Evolutionary conservation across 805 yeast genomes (phyloP), one percentile per base, ranked within the genome.

Genomic region (Candida taoyuanica): DNA sequence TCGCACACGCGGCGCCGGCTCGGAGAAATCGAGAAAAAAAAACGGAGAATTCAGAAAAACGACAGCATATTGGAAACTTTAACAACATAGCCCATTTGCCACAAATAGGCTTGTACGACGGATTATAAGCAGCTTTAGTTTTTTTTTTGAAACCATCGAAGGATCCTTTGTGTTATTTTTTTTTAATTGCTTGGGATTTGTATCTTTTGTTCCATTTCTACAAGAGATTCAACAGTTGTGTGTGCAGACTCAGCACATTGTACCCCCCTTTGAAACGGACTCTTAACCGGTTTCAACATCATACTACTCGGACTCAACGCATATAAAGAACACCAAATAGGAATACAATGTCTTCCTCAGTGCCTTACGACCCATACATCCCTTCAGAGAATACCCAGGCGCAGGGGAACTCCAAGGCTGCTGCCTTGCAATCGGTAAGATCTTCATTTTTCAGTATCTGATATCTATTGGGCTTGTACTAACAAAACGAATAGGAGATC

Each of bases 331-430:
- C n/a, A n/a, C n/a, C n/a, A n/a, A n/a, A n/a, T n/a, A n/a, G n/a
- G n/a, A n/a, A n/a, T 31, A 43, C 52, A 36, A 83, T 83, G 91
- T 76, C 88, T 15, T 80, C 88, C 17, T 74, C 86, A 28, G 83
- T 76, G 34, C 94, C 95, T 40, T 85, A 85, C 59, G 94, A 85
- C 60, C 94, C 94, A 55, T 85, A 81, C 55, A 78, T 81, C 47
- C 91, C 91, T 36, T 73, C 80, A 27, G 78, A 74, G 31, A 34
- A 11, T 16, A 18, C 43, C 21, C 41, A 59, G 35, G 38, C 52
- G 7, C 48, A 51, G 34, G 42, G 52, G 6, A 42, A 37, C 39
- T 44, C 44, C 34, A 43, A 43, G 31, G 79, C 93, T 25, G 93
- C 93, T 16, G 88, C 87, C 46, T 76, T 85, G 58, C 89, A 85